These are phyloP conservation scores for Solanum paucissectum DNA, from an alignment of 257 asterid genomes.

Conservation along the genomic window DNA sequence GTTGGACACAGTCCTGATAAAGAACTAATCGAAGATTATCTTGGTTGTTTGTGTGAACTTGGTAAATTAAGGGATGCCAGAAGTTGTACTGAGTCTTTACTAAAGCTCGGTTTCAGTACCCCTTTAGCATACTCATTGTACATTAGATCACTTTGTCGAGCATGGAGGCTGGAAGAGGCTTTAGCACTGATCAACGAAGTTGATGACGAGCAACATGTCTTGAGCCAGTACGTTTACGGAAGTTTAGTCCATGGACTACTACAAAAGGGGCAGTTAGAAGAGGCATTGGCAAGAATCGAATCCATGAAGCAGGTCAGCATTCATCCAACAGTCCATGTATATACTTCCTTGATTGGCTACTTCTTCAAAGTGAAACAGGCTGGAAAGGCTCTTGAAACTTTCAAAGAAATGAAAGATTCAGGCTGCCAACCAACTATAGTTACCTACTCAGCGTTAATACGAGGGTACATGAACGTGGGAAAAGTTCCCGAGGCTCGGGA, in stretches of 20 bases:
- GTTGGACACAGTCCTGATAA: conserved; percentile 47
- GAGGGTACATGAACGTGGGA: conserved; percentile 67
- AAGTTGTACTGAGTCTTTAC: conserved; percentile 42
- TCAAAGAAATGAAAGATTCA: conserved; percentile 51
- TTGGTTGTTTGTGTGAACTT: conserved; percentile 59
- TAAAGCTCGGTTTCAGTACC: conserved; percentile 40
- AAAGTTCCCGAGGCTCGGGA: conserved; percentile 45
- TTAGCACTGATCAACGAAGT: conserved; percentile 34
- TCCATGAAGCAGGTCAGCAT: conserved; percentile 42
- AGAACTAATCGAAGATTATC: conserved; percentile 48
- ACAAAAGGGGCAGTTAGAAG: conserved; percentile 37
- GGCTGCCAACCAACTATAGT: conserved; percentile 58
- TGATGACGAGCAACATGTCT: conserved; percentile 32
- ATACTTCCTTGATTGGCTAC: conserved; percentile 56
- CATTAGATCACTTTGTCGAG: conserved; percentile 63
- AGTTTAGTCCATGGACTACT: conserved; percentile 66
- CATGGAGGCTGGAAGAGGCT: conserved; percentile 69
- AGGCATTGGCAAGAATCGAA: conserved; percentile 57
- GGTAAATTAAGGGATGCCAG: conserved; percentile 47
- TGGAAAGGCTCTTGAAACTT: conserved; percentile 36
- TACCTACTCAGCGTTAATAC: conserved; percentile 59
- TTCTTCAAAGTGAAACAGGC: conserved; percentile 44
- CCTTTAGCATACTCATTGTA: conserved; percentile 57
- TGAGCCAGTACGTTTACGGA: conserved; percentile 56
- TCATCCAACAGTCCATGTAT: conserved; percentile 64